These are phyloP conservation scores for Russula sp. DNA, from an alignment of 768 basidiomycete genomes.

Conservation along the genomic window DNA sequence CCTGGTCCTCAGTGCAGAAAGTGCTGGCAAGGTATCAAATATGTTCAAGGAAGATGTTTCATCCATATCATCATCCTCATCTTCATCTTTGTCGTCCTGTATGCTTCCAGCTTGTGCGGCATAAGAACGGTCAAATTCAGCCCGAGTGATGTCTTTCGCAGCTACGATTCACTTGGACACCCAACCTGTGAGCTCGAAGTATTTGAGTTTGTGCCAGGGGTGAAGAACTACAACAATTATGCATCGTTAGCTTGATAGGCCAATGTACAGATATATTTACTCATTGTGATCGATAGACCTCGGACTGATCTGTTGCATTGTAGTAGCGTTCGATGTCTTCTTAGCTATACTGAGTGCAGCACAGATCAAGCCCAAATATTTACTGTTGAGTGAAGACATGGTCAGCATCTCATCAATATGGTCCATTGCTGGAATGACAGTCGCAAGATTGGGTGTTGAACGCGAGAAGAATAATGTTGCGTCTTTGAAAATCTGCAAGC, in stretches of 20 bases:
- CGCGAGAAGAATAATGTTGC: not conserved
- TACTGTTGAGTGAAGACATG: no score
- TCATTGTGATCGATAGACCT: not conserved
- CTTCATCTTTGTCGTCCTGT: no score
- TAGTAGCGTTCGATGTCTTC: not conserved
- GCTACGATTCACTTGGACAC: not conserved
- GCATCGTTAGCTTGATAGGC: no score
- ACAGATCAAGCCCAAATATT: not conserved
- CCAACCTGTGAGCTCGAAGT: not conserved
- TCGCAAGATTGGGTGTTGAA: not conserved
- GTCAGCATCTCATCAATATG: not conserved
- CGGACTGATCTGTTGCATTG: not conserved
- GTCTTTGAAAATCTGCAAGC: not conserved
- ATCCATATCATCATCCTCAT: no score
- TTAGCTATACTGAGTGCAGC: not conserved
- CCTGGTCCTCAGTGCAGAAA: not conserved
- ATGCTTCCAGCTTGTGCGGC: no score
- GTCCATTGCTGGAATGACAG: constrained; percentile 5
- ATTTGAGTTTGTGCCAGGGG: constrained; percentile 1
- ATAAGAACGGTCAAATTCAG: not conserved
- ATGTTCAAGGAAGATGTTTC: not conserved
- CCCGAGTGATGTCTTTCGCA: not conserved
- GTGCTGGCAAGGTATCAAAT: not conserved
- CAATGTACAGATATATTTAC: no score
- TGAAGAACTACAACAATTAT: not conserved